Conservation (phyloP, 331 rosid species). For the Acacia pycnantha region DNA sequence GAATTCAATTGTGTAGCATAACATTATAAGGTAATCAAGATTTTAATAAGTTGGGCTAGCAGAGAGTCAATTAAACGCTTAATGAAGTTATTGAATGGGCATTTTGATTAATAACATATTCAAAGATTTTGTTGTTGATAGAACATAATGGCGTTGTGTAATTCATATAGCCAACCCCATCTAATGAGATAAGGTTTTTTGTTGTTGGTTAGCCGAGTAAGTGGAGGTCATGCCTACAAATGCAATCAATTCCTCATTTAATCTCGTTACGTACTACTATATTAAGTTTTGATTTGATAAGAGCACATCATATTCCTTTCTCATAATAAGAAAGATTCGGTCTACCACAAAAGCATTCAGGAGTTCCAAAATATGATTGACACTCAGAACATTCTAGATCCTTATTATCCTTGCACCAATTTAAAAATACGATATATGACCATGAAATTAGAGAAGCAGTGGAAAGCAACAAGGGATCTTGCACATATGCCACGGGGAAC, state of each 20-base stretch:
- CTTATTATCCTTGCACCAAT: background rate
- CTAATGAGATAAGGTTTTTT: no score
- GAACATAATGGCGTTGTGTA: no score
- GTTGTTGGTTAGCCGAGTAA: background rate
- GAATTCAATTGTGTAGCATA: background rate
- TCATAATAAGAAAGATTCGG: constrained; percentile 13
- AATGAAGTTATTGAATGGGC: no score
- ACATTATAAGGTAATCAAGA: constrained; percentile 9
- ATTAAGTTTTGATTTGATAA: constrained; percentile 17
- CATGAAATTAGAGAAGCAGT: background rate
- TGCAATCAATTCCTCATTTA: constrained; percentile 8
- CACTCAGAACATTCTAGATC: constrained; percentile 17
- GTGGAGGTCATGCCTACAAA: constrained; percentile 20
- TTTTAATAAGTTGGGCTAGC: constrained; percentile 19
- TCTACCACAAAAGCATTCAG: constrained; percentile 6
- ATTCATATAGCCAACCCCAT: no score
- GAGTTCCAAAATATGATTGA: background rate
- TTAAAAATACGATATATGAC: background rate
- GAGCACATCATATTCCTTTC: constrained; percentile 15
- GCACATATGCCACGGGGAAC: background rate
- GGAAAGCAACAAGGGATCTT: background rate
- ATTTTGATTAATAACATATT: no score
- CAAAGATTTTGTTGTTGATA: no score
- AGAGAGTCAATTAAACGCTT: no score
- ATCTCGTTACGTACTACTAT: constrained; percentile 11